Percentiles rank a stretch among this genome's conserved stretches.
Conservation (phyloP, 495 filamentous ascomycete genomes). For the Amorphotheca resinae region DNA sequence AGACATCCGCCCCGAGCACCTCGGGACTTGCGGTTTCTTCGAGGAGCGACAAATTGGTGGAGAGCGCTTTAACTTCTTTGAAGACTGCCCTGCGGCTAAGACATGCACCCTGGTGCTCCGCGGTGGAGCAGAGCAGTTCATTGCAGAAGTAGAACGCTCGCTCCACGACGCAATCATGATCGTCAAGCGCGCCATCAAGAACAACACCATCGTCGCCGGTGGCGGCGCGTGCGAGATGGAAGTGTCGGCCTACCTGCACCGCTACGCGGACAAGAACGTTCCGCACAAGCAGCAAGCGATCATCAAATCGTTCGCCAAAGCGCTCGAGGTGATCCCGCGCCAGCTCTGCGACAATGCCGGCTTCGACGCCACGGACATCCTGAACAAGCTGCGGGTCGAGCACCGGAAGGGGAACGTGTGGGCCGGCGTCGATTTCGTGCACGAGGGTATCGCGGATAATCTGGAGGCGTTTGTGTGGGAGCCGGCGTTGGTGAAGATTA, state of each 20-base stretch:
- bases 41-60: constrained; percentile 95
- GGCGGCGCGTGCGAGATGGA: constrained; percentile 97
- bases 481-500: constrained; percentile 89
- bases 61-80: constrained; percentile 97
- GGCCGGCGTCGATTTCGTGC: constrained; percentile 90
- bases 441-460: constrained; percentile 87
- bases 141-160: constrained; percentile 93
- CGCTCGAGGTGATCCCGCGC: constrained; percentile 89
- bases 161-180: constrained; percentile 99
- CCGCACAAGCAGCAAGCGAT: constrained; percentile 92
- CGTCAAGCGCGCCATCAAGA: constrained; percentile 90
- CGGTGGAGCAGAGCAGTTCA: constrained; percentile 97
- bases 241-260: constrained; percentile 80
- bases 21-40: constrained; percentile 82
- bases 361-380: constrained; percentile 94
- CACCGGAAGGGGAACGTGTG: constrained; percentile 82
- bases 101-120: constrained; percentile 93
- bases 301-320: constrained; percentile 96
- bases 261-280: constrained; percentile 82
- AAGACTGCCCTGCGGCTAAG: constrained; percentile 86
- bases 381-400: constrained; percentile 89
- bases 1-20: constrained; percentile 79
- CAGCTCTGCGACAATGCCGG: constrained; percentile 97
- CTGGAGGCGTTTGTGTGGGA: constrained; percentile 95
- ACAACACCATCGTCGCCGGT: constrained; percentile 86